Evolutionary conservation across 2,329 filamentous ascomycete genomes (phyloP), one percentile per base, ranked within the genome.

Genomic region (Exophiala sp.): DNA sequence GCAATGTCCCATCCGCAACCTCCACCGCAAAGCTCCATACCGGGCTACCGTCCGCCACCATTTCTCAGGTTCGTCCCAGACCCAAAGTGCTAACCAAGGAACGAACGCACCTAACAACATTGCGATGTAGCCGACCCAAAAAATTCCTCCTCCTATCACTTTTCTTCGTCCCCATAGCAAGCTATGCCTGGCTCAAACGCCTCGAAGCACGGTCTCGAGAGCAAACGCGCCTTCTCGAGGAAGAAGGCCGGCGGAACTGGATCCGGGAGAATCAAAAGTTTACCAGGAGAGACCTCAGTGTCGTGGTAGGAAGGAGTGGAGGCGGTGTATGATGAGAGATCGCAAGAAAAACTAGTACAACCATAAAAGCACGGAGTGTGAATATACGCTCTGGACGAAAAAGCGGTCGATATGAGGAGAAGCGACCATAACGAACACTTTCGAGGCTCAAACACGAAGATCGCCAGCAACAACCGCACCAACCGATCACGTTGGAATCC

Each of bases 191-290:
- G 55, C 58, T 61, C 10, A 48, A 54, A 11, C 47, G 55, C 9
- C 55, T 58, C 14, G 55, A 61, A 45, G 39, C 53, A 11, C 48
- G 52, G 14, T 54, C 56, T 3, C 49, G 47, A 32, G 55, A 58
- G 38, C 49, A 44, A 20, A 61, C 50, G 10, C 45, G 48, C 12
- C 47, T 58, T 6, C 50, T 61, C 29, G 58, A 61, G 33, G 58
- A 58, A 20, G 58, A 61, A 44, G 58, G 58, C 12, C 43, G 58
- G 10, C 41, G 53, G 41, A 61, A 54, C 33, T 59, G 58, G 58
- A 55, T 58, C 32, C 57, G 57, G 36, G 57, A 60, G 46, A 54
- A 49, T n/a, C 47, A 60, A 24, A 44, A 54, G n/a, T 49, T 50
- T 10, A 45, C 45, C 11, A 46, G 35, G 3, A 41, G 39, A 24